phyloP scores from a whole-genome alignment of 2,329 filamentous ascomycete genomes.

The Chalara sp. region DNA sequence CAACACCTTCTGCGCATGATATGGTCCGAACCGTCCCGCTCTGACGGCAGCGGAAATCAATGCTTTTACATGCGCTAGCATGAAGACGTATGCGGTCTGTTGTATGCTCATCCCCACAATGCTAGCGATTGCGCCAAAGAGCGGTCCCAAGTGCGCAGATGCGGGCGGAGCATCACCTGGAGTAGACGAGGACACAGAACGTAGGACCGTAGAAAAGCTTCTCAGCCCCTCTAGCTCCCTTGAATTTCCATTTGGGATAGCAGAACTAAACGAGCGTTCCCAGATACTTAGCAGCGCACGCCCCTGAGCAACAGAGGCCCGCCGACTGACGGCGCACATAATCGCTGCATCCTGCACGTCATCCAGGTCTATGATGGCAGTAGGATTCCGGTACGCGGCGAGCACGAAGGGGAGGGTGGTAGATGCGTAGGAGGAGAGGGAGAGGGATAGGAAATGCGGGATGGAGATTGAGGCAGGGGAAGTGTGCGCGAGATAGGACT shows the following conservation, averaged over 20 bases:
- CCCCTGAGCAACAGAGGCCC: slow-evolving; percentile 70
- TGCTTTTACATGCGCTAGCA: slow-evolving; percentile 71
- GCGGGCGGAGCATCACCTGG: slow-evolving; percentile 32
- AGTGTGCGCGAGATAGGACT: slow-evolving; percentile 73
- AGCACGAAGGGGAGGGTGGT: slow-evolving; percentile 71
- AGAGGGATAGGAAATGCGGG: slow-evolving; percentile 61
- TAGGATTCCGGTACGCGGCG: slow-evolving; percentile 53
- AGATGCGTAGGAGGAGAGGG: slow-evolving; percentile 63
- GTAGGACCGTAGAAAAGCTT: slow-evolving; percentile 20
- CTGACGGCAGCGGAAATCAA: slow-evolving; percentile 70
- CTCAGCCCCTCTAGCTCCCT: slow-evolving; percentile 11
- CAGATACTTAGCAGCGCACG: slow-evolving; percentile 68
- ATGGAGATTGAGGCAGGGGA: slow-evolving; percentile 41
- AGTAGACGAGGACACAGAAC: slow-evolving; percentile 11
- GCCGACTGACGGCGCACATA: slow-evolving; percentile 70
- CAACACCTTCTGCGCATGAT: slow-evolving; percentile 68
- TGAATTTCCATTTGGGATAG: slow-evolving; percentile 23
- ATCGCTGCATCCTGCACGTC: slow-evolving; percentile 71
- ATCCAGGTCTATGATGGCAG: slow-evolving; percentile 51
- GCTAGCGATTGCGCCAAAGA: slow-evolving; percentile 60
- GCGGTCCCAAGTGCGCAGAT: slow-evolving; percentile 62
- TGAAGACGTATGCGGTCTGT: slow-evolving; percentile 67
- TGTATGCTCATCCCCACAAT: slow-evolving; percentile 53
- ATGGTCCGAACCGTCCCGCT: slow-evolving; percentile 72
- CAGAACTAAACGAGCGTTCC: slow-evolving; percentile 59